phyloP scores from a whole-genome alignment of 1,139 yeast species.

The Citeromyces hawaiiensis region DNA sequence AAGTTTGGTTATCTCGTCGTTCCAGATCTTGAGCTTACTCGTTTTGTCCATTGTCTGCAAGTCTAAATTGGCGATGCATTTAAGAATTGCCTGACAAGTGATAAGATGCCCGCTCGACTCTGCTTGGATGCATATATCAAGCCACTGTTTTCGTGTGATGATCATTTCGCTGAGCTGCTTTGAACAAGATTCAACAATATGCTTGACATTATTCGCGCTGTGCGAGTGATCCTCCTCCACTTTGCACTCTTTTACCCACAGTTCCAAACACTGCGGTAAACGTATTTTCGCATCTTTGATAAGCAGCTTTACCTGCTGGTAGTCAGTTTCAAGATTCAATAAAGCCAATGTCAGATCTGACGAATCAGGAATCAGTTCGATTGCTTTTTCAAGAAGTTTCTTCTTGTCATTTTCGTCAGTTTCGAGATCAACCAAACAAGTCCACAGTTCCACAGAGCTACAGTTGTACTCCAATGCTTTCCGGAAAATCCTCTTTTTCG shows the following conservation, averaged over 20 bases:
- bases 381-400: constrained; percentile 50
- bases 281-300: constrained; percentile 1
- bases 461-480: constrained; percentile 47
- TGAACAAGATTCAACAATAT: not conserved
- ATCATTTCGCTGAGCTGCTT: not conserved
- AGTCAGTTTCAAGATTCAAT: not conserved
- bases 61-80: not conserved
- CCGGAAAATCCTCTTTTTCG: constrained; percentile 45
- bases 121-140: not conserved
- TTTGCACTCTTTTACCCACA: not conserved
- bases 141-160: not conserved
- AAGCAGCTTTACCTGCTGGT: not conserved
- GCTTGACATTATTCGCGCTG: no score
- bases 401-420: constrained; percentile 30
- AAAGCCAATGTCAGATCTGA: constrained; percentile 46
- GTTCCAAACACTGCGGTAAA: not conserved
- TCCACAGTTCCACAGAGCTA: constrained; percentile 35
- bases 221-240: not conserved
- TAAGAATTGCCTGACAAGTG: not conserved
- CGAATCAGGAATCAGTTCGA: constrained; percentile 53
- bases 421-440: constrained; percentile 34
- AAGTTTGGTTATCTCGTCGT: not conserved
- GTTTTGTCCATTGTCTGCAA: not conserved
- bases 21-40: not conserved
- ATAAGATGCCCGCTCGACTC: not conserved